Percentiles rank a stretch among this genome's conserved stretches.
Conservation (phyloP, 1,284 basidiomycete genomes). For the Amylostereum chailletii region DNA sequence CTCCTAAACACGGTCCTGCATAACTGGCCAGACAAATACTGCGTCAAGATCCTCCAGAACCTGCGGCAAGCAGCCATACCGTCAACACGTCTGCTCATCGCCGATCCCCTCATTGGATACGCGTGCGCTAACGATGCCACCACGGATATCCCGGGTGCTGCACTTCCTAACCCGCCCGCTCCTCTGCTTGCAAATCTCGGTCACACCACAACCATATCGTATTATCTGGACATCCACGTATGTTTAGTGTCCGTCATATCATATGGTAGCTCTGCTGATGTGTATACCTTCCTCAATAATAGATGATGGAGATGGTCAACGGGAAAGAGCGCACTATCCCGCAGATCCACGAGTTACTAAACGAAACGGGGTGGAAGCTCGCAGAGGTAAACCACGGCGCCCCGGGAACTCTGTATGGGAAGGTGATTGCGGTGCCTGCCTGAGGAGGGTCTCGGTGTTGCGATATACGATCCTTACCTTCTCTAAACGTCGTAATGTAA, state of each 20-base stretch:
- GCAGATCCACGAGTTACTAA: neutral
- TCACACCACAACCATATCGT: neutral
- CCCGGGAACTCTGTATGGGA: too few relatives aligned
- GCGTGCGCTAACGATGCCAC: constrained; percentile 3
- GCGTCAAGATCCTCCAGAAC: constrained; percentile 4
- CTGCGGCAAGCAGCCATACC: constrained; percentile 5
- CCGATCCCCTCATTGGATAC: constrained; percentile 4
- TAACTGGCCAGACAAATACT: constrained; percentile 1
- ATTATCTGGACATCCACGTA: constrained; percentile 5
- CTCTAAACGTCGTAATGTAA: too few relatives aligned
- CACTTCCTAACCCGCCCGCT: neutral
- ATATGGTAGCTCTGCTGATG: neutral
- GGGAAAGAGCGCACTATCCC: constrained; percentile 6
- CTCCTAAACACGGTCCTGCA: constrained; percentile 5
- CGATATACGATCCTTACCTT: too few relatives aligned
- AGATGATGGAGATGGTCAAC: constrained; percentile 5
- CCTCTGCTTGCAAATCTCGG: constrained; percentile 8
- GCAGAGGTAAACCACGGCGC: constrained; percentile 1
- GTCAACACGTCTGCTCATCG: constrained; percentile 4
- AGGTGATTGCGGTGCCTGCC: too few relatives aligned
- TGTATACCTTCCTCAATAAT: neutral
- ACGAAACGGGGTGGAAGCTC: constrained; percentile 5
- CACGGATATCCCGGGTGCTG: neutral
- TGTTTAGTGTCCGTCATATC: constrained; percentile 4
- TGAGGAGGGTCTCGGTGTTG: too few relatives aligned